Conservation (phyloP, 2,329 filamentous ascomycete species). For the Rhexocercosporidium sp. region DNA sequence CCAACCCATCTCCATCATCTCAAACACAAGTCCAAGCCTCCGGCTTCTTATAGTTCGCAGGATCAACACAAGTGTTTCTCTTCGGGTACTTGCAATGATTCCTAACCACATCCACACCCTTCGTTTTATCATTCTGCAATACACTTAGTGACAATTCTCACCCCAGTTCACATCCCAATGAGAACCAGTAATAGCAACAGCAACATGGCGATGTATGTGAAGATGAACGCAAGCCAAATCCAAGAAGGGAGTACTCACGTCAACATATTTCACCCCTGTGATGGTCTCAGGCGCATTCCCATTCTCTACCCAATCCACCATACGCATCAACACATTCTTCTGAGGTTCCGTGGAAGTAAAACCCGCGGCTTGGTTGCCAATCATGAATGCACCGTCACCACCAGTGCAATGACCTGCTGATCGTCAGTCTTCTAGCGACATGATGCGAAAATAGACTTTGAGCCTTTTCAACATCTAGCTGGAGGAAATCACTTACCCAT, state of each 20-base stretch:
- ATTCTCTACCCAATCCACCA: slow-evolving; percentile 54
- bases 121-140: slow-evolving; percentile 17
- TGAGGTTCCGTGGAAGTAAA: slow-evolving; percentile 42
- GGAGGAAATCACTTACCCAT: slow-evolving; percentile 45
- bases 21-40: slow-evolving; percentile 31
- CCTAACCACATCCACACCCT: slow-evolving; percentile 29
- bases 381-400: slow-evolving; percentile 50
- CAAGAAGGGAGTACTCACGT: slow-evolving; percentile 21
- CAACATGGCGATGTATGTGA: too few relatives aligned
- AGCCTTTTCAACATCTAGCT: slow-evolving; percentile 54
- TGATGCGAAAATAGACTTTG: background rate
- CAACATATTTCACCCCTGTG: slow-evolving; percentile 31
- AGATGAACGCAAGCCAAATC: too few relatives aligned
- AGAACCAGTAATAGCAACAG: background rate
- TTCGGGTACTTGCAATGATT: slow-evolving; percentile 37
- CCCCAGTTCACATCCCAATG: background rate
- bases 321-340: slow-evolving; percentile 52
- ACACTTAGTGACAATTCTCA: background rate
- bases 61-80: slow-evolving; percentile 29
- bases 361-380: slow-evolving; percentile 37
- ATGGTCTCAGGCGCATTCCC: slow-evolving; percentile 45
- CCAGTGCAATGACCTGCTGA: slow-evolving; percentile 57
- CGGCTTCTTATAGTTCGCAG: slow-evolving; percentile 15
- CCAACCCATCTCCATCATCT: background rate
- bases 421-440: background rate